These are phyloP conservation scores for Xylariales sp. DNA, from an alignment of 2,329 filamentous ascomycete species.

Conservation along the genomic window DNA sequence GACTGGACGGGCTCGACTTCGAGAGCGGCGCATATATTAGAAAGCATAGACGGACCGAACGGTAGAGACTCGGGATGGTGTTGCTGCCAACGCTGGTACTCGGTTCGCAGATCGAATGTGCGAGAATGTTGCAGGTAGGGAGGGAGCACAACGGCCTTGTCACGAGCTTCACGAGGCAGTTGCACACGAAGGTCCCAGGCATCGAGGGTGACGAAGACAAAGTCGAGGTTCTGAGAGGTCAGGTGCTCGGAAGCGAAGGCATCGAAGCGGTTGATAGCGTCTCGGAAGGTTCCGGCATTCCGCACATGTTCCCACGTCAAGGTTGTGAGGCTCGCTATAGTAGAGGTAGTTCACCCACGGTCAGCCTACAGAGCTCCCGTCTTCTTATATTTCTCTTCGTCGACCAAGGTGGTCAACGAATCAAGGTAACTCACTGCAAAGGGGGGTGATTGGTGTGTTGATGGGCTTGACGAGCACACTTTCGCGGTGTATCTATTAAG, in stretches of 20 bases:
- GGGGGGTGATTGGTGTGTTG: constrained; percentile 97
- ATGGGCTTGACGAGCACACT: constrained; percentile 97
- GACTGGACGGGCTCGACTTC: constrained; percentile 98
- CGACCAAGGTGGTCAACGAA: constrained; percentile 32
- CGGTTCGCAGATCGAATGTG: constrained; percentile 94
- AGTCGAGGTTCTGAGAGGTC: constrained; percentile 90
- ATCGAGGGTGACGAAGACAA: constrained; percentile 97
- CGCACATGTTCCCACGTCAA: constrained; percentile 99
- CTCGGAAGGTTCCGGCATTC: constrained; percentile 95
- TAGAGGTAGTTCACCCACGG: constrained; percentile 32
- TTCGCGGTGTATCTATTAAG: constrained; percentile 83
- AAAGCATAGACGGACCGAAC: constrained; percentile 93
- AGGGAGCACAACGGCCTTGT: constrained; percentile 96
- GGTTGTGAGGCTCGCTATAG: constrained; percentile 90
- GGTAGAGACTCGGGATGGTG: constrained; percentile 97
- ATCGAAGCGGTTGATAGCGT: constrained; percentile 95
- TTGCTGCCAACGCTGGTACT: constrained; percentile 98
- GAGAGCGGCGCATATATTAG: constrained; percentile 97
- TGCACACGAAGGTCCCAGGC: constrained; percentile 99
- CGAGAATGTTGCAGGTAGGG: constrained; percentile 98
- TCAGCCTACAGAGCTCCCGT: constrained; percentile 28
- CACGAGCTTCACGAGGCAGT: constrained; percentile 94
- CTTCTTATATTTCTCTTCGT: background rate
- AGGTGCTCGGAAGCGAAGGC: constrained; percentile 93
- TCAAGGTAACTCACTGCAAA: constrained; percentile 85